phyloP scores from a whole-genome alignment of 1,284 basidiomycete species.

The Cutaneotrichosporon cutaneum region DNA sequence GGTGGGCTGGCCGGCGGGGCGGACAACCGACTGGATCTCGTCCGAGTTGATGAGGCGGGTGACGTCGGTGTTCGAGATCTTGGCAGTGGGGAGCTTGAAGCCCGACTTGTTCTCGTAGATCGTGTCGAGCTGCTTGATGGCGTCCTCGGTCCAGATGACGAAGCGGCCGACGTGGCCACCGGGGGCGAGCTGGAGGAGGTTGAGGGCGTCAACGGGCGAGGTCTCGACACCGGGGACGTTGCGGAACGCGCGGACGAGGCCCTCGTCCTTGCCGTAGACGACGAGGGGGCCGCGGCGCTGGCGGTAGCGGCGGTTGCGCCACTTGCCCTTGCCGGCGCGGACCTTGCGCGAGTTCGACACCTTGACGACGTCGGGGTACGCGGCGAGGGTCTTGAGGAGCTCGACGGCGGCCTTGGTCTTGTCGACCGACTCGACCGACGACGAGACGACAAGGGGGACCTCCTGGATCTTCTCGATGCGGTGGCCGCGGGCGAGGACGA shows the following conservation, averaged over 20 bases:
- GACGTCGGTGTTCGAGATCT: conserved; percentile 96
- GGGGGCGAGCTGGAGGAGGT: conserved; percentile 98
- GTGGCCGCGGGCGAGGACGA: conserved; percentile 98
- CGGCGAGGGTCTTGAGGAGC: conserved; percentile 84
- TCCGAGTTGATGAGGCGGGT: conserved; percentile 98
- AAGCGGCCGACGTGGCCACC: conserved; percentile 99
- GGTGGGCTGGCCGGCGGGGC: conserved; percentile 63
- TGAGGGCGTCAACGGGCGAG: conserved; percentile 90
- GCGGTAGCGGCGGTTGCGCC: conserved; percentile 94
- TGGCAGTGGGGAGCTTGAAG: conserved; percentile 86
- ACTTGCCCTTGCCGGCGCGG: conserved; percentile 95
- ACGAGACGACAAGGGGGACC: conserved; percentile 88
- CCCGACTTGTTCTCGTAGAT: conserved; percentile 96
- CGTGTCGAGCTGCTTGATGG: conserved; percentile 88
- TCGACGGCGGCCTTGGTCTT: conserved; percentile 98
- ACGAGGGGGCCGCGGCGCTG: conserved; percentile 97
- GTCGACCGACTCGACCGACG: conserved; percentile 76
- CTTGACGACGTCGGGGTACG: conserved; percentile 93
- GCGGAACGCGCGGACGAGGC: conserved; percentile 96
- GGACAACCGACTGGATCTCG: conserved; percentile 93
- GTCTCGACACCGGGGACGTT: conserved; percentile 99
- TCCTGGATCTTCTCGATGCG: conserved; percentile 97
- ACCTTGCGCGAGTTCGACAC: conserved; percentile 97
- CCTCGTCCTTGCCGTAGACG: conserved; percentile 97
- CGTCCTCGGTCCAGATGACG: conserved; percentile 98